These are phyloP conservation scores for Crithidia sp. DNA, from an alignment of 208 protist species.

Conservation along the genomic window DNA sequence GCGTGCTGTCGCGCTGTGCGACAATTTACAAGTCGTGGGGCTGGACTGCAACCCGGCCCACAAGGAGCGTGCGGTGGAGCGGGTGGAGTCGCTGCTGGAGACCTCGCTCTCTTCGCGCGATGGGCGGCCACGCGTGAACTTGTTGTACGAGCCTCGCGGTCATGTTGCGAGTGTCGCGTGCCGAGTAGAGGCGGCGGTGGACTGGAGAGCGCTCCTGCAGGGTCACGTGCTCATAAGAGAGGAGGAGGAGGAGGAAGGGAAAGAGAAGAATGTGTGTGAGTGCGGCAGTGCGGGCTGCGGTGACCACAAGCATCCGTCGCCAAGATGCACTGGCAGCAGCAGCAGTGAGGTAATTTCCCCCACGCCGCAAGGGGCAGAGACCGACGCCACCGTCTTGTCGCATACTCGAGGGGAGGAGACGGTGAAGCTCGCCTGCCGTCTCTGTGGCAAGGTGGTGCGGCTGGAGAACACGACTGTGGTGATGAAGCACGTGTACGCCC, in stretches of 20 bases:
- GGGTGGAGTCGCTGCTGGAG: conserved; percentile 67
- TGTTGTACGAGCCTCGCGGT: conserved; percentile 79
- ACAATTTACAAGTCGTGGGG: conserved; percentile 80
- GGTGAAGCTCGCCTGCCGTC: conserved; percentile 53
- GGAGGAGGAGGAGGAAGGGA: too few species aligned
- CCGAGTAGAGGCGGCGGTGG: conserved; percentile 43
- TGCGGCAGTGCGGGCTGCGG: too few species aligned
- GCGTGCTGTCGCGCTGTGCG: conserved; percentile 76
- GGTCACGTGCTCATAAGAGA: conserved; percentile 43
- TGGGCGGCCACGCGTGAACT: conserved; percentile 43
- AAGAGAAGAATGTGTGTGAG: too few species aligned
- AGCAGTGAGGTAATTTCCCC: neutral
- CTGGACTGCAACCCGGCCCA: conserved; percentile 91
- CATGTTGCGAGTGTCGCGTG: conserved; percentile 74
- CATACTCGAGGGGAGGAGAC: conserved; percentile 7
- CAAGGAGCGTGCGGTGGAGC: conserved; percentile 71
- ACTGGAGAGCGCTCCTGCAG: conserved; percentile 60
- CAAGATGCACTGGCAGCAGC: too few species aligned
- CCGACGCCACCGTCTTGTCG: neutral
- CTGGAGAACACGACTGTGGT: conserved; percentile 34
- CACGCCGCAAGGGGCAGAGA: neutral
- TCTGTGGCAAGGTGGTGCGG: conserved; percentile 58
- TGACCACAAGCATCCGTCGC: too few species aligned
- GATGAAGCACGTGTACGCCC: conserved; percentile 53
- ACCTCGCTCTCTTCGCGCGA: conserved; percentile 40